Evolutionary conservation across 2,329 filamentous ascomycete genomes (phyloP).

Genomic region (Sporothrix mexicana): DNA sequence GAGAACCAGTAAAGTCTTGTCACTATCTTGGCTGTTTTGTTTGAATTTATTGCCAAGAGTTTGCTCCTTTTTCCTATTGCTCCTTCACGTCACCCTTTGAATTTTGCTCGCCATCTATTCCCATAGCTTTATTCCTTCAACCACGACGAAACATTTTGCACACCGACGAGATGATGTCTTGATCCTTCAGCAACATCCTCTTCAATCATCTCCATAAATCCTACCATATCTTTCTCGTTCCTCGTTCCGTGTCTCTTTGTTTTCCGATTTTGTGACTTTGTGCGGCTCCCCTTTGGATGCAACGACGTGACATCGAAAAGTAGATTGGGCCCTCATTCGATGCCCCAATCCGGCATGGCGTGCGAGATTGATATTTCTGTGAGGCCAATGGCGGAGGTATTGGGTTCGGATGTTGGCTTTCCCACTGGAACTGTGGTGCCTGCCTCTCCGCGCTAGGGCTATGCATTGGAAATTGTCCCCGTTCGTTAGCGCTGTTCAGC

Average conservation of each 20-base stretch:
- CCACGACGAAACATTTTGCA: not conserved
- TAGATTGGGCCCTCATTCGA: not conserved
- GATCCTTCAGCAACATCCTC: not conserved
- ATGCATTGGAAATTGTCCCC: conserved; percentile 27
- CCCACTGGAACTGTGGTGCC: not conserved
- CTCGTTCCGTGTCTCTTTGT: not conserved
- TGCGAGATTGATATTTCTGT: conserved; percentile 15
- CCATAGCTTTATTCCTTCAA: not conserved
- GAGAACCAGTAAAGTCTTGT: not conserved
- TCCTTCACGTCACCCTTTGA: not conserved
- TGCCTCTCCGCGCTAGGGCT: conserved; percentile 9
- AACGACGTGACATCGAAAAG: not conserved
- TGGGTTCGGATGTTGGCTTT: not conserved
- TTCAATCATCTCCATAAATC: not conserved
- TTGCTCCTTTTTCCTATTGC: not conserved
- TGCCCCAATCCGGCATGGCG: conserved; percentile 19
- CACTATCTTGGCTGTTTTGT: not conserved
- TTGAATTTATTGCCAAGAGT: not conserved
- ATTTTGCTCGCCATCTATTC: not conserved
- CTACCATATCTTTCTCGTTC: not conserved
- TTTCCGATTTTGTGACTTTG: not conserved
- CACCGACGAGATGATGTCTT: not conserved
- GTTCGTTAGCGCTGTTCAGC: not conserved
- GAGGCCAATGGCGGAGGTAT: not conserved
- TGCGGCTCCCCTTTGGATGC: not conserved